Conservation (phyloP, 78 protist genomes). For the Dictyostelium capitatum region DNA sequence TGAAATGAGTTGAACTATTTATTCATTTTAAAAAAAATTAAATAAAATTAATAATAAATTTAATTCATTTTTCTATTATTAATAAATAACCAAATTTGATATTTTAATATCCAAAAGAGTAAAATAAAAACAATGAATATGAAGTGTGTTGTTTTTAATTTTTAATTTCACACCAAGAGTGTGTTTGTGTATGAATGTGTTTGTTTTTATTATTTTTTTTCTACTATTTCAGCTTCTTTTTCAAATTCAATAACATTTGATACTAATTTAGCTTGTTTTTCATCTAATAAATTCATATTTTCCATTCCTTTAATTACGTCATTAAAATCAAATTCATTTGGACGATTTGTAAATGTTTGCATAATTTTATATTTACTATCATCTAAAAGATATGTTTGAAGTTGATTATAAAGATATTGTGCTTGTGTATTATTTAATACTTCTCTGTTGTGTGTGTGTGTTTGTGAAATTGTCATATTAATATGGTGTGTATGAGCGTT, state of each 20-base stretch:
- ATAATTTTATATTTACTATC: constrained; percentile 60
- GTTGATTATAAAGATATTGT: constrained; percentile 50
- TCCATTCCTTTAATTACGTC: constrained; percentile 30
- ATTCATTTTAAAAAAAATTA: too few species aligned
- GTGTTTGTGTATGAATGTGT: background rate
- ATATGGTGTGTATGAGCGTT: background rate
- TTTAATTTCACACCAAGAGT: background rate
- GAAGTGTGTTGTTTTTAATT: background rate
- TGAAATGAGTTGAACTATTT: background rate
- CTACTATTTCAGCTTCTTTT: constrained; percentile 13
- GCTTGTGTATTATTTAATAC: constrained; percentile 69
- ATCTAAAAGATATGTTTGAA: constrained; percentile 58
- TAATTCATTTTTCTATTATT: too few species aligned
- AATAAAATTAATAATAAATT: too few species aligned
- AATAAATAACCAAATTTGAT: background rate
- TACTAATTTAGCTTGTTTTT: background rate
- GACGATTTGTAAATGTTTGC: constrained; percentile 55
- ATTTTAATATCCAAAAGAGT: background rate
- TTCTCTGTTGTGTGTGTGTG: constrained; percentile 22
- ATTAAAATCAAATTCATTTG: constrained; percentile 44
- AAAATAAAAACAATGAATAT: background rate
- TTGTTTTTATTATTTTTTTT: background rate
- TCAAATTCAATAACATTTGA: constrained; percentile 33
- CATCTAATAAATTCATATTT: constrained; percentile 16
- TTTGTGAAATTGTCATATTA: too few species aligned